These are phyloP conservation scores for Pseudozyma thailandica DNA, from an alignment of 1,284 basidiomycete genomes.

Conservation along the genomic window DNA sequence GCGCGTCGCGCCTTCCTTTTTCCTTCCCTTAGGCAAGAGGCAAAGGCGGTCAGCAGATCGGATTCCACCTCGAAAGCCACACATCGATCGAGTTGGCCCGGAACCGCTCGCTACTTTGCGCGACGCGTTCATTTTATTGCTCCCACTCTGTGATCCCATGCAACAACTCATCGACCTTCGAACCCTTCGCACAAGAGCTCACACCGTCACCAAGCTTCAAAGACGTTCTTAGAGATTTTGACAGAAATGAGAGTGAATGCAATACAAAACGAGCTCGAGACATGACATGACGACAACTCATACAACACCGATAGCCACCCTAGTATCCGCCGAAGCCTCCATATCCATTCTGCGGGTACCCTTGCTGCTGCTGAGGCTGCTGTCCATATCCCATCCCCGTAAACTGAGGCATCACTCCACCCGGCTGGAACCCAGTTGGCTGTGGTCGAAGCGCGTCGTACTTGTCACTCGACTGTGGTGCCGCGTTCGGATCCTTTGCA, in stretches of 20 bases:
- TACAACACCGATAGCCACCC: background rate
- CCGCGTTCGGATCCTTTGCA: constrained; percentile 51
- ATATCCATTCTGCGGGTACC: constrained; percentile 37
- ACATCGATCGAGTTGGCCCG: constrained; percentile 6
- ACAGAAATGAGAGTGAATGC: constrained; percentile 3
- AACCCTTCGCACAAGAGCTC: background rate
- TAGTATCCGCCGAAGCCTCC: constrained; percentile 36
- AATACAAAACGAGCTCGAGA: background rate
- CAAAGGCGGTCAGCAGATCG: constrained; percentile 5
- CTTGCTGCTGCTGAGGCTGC: constrained; percentile 23
- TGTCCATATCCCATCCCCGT: constrained; percentile 41
- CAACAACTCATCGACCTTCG: background rate
- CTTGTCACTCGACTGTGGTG: constrained; percentile 60
- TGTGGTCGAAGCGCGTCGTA: constrained; percentile 67
- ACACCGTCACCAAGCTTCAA: background rate
- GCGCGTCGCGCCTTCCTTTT: constrained; percentile 31
- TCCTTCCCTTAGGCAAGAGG: background rate
- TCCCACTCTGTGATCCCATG: background rate
- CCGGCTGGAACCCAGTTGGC: constrained; percentile 65
- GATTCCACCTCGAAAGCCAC: background rate
- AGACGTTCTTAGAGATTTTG: background rate
- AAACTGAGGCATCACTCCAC: constrained; percentile 59
- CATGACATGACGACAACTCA: background rate
- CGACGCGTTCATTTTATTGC: constrained; percentile 3
- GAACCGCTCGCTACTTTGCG: constrained; percentile 1